These are phyloP conservation scores for Taphrina flavorubra DNA, from an alignment of 1,139 yeast species.

Conservation along the genomic window DNA sequence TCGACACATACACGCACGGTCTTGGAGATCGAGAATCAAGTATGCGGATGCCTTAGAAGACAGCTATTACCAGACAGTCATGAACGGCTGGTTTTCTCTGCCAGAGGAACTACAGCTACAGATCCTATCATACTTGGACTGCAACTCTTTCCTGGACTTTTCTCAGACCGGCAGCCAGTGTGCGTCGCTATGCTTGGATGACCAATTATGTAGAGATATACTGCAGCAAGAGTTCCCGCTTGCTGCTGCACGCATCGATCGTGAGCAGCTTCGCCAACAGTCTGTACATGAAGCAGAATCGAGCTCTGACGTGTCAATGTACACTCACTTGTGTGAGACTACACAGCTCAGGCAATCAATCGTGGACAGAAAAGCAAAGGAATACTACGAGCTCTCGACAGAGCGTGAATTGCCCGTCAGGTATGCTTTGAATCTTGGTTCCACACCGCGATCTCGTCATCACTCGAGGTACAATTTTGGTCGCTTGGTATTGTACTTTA, in stretches of 20 bases:
- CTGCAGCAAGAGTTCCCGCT: conserved; percentile 6
- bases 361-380: conserved; percentile 4
- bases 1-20: no score
- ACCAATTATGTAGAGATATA: not conserved
- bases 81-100: conserved; percentile 8
- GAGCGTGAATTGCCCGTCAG: conserved; percentile 1
- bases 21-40: no score
- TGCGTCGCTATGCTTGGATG: not conserved
- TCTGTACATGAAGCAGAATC: not conserved
- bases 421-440: conserved; percentile 18
- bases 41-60: not conserved
- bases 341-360: not conserved
- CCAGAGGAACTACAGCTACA: conserved; percentile 23
- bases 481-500: conserved; percentile 8
- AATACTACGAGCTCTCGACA: conserved; percentile 8
- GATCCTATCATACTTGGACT: conserved; percentile 11
- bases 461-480: conserved; percentile 14
- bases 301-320: not conserved
- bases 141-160: not conserved
- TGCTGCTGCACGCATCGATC: conserved; percentile 15
- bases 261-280: not conserved
- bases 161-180: not conserved
- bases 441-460: conserved; percentile 15
- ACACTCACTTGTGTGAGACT: not conserved
- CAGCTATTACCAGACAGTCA: not conserved